Conservation (phyloP, 1,284 basidiomycete genomes). For the Microbotryum lychnidis-dioicae region DNA sequence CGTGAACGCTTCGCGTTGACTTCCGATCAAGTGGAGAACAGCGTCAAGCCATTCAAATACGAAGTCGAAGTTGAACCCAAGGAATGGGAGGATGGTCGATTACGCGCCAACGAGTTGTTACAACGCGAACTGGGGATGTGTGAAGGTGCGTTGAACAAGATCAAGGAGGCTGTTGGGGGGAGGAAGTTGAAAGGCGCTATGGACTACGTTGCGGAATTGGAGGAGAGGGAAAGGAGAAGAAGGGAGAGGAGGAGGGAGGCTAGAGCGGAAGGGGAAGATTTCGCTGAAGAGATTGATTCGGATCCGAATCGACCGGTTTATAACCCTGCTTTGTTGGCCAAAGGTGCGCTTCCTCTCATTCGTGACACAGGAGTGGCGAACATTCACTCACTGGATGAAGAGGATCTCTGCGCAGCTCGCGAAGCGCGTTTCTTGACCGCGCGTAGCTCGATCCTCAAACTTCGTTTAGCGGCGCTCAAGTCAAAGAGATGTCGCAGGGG, state of each 20-base stretch:
- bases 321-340: conserved; percentile 78
- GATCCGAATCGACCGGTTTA: conserved; percentile 51
- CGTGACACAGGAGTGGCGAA: not conserved
- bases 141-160: conserved; percentile 74
- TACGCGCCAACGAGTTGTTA: conserved; percentile 65
- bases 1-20: conserved; percentile 85
- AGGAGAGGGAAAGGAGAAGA: conserved; percentile 69
- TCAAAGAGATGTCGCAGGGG: conserved; percentile 77
- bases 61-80: conserved; percentile 74
- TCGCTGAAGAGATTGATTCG: conserved; percentile 44
- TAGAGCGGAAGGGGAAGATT: conserved; percentile 33
- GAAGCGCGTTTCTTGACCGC: conserved; percentile 83
- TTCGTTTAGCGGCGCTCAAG: conserved; percentile 73
- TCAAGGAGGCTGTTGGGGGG: conserved; percentile 77
- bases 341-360: conserved; percentile 53
- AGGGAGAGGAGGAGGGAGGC: conserved; percentile 43
- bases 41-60: conserved; percentile 99
- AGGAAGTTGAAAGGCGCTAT: conserved; percentile 70
- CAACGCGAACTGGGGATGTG: conserved; percentile 78
- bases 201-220: conserved; percentile 70
- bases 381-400: not conserved
- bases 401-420: conserved; percentile 53
- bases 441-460: conserved; percentile 69
- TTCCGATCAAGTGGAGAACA: conserved; percentile 98
- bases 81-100: conserved; percentile 84